Conservation (phyloP, 2,329 filamentous ascomycete species). For the Pseudogymnoascus sp. region DNA sequence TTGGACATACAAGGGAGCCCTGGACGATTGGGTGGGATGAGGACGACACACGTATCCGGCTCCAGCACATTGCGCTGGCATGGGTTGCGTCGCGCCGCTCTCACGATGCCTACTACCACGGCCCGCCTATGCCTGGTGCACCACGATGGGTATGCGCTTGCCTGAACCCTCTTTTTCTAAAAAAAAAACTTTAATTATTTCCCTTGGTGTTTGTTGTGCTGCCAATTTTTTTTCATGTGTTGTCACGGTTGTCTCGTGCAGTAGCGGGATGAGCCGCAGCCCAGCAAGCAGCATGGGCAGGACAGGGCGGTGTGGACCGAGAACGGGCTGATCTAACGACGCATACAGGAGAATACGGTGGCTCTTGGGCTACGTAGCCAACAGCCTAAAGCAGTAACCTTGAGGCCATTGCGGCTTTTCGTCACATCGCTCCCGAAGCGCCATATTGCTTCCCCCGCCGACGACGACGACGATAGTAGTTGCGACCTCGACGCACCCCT, state of each 20-base stretch:
- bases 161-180: background rate
- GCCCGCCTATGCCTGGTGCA: background rate
- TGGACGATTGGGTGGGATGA: slow-evolving; percentile 42
- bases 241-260: slow-evolving; percentile 26
- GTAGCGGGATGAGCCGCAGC: slow-evolving; percentile 26
- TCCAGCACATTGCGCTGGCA: slow-evolving; percentile 31
- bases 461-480: slow-evolving; percentile 10
- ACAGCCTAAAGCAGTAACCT: slow-evolving; percentile 24
- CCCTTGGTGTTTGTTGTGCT: background rate
- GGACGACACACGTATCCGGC: slow-evolving; percentile 31
- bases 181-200: slow-evolving; percentile 8
- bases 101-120: slow-evolving; percentile 4
- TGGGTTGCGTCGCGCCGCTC: slow-evolving; percentile 28
- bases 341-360: slow-evolving; percentile 26
- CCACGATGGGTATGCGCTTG: slow-evolving; percentile 3
- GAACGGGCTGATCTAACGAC: slow-evolving; percentile 28
- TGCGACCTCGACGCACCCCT: slow-evolving; percentile 27
- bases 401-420: slow-evolving; percentile 22
- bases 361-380: slow-evolving; percentile 22
- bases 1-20: slow-evolving; percentile 37
- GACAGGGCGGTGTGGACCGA: slow-evolving; percentile 26
- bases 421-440: slow-evolving; percentile 19
- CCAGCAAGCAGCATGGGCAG: slow-evolving; percentile 13
- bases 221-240: slow-evolving; percentile 17
- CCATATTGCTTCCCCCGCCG: slow-evolving; percentile 13